phyloP scores from a whole-genome alignment of 495 filamentous ascomycete genomes.

The Geoglossum glabrum region DNA sequence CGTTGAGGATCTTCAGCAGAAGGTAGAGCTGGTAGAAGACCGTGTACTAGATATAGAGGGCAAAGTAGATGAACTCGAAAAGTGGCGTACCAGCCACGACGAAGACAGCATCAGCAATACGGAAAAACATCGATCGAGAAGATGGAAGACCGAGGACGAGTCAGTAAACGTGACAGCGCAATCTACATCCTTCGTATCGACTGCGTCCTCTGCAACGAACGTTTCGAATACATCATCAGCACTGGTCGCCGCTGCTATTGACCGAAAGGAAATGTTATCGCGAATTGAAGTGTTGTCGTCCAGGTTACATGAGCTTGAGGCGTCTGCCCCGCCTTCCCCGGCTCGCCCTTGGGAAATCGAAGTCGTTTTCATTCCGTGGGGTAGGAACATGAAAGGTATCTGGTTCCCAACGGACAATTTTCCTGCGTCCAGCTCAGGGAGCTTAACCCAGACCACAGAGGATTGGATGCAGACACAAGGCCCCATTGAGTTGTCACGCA shows the following conservation, averaged over 20 bases:
- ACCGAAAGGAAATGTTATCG: slow-evolving; percentile 22
- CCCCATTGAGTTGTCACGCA: not conserved
- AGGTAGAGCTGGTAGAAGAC: slow-evolving; percentile 34
- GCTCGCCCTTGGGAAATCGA: slow-evolving; percentile 45
- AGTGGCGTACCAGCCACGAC: slow-evolving; percentile 22
- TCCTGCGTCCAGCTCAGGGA: slow-evolving; percentile 17
- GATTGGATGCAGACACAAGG: slow-evolving; percentile 36
- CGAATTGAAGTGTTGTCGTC: slow-evolving; percentile 34
- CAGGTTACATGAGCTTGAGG: slow-evolving; percentile 34
- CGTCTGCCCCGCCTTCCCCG: slow-evolving; percentile 29
- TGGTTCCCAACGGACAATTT: slow-evolving; percentile 34
- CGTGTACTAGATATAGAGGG: slow-evolving; percentile 40
- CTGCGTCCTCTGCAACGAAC: not conserved
- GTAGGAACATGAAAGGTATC: slow-evolving; percentile 32
- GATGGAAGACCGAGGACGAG: not conserved
- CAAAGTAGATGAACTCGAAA: slow-evolving; percentile 39
- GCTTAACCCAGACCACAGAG: slow-evolving; percentile 22
- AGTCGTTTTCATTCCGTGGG: slow-evolving; percentile 48
- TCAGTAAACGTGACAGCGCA: not conserved
- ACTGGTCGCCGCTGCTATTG: slow-evolving; percentile 4
- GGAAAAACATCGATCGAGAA: slow-evolving; percentile 1
- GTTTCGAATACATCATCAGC: slow-evolving; percentile 4
- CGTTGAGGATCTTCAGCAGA: slow-evolving; percentile 38
- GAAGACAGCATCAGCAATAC: slow-evolving; percentile 10
- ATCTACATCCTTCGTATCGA: slow-evolving; percentile 1